These are phyloP conservation scores for Aspergillus mulundensis DNA, from an alignment of 495 filamentous ascomycete genomes.

Conservation along the genomic window DNA sequence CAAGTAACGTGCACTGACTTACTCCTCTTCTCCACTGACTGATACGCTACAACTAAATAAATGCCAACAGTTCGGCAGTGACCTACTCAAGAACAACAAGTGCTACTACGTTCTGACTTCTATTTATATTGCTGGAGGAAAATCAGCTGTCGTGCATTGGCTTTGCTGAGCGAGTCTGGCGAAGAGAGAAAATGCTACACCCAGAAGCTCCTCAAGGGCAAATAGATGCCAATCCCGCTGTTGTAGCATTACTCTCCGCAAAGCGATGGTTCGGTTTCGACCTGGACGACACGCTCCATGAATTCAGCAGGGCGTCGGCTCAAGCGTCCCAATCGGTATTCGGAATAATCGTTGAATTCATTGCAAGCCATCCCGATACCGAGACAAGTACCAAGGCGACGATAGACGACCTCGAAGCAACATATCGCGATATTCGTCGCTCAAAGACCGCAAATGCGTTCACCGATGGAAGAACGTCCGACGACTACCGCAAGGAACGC, in stretches of 20 bases:
- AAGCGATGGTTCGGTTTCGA: constrained; percentile 40
- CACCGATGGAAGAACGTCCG: constrained; percentile 32
- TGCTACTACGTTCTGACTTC: no score
- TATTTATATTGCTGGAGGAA: no score
- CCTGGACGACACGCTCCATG: constrained; percentile 42
- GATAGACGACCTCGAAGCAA: constrained; percentile 15
- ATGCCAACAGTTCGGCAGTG: no score
- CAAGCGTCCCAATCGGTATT: constrained; percentile 16
- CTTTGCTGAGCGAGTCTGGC: no score
- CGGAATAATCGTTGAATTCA: no score
- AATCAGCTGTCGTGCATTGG: no score
- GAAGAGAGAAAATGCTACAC: no score
- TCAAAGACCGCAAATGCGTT: constrained; percentile 31
- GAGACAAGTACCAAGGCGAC: background rate
- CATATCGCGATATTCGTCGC: constrained; percentile 26
- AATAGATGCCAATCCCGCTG: background rate
- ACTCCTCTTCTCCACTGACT: no score
- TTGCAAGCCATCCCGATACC: constrained; percentile 3
- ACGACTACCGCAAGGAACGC: constrained; percentile 34
- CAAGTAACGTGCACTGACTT: no score
- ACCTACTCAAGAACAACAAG: no score
- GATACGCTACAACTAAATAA: no score
- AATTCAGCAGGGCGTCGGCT: constrained; percentile 32
- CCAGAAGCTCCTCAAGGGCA: no score
- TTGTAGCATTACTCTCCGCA: background rate